These are phyloP conservation scores for Dalechampia spathulata DNA, from an alignment of 441 rosid species.

Conservation along the genomic window DNA sequence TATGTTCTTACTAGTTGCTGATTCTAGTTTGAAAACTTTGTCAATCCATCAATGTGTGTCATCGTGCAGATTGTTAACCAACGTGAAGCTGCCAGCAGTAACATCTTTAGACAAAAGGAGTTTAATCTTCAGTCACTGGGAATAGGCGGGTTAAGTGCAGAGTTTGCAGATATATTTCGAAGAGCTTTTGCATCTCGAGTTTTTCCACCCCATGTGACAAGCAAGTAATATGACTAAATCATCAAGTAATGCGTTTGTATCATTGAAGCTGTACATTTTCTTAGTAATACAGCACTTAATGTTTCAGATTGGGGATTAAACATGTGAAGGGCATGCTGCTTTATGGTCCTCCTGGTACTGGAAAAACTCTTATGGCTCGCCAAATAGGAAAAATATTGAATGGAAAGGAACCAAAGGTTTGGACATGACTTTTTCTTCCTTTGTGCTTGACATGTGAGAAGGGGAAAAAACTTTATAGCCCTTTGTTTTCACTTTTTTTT, in stretches of 20 bases:
- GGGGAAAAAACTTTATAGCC: not conserved
- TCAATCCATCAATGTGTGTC: conserved; percentile 13
- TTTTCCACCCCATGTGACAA: conserved; percentile 84
- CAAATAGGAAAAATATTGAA: conserved; percentile 99
- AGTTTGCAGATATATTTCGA: conserved; percentile 96
- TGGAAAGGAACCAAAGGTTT: conserved; percentile 97
- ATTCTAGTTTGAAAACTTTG: conserved; percentile 10
- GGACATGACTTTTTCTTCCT: conserved; percentile 3
- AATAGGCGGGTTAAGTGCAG: conserved; percentile 96
- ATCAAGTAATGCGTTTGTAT: conserved; percentile 15
- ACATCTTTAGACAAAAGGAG: conserved; percentile 87
- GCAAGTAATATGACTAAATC: conserved; percentile 45
- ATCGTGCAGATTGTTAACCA: conserved; percentile 78
- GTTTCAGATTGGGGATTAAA: conserved; percentile 87
- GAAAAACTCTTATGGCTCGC: conserved; percentile 97
- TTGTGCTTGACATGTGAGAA: conserved; percentile 3
- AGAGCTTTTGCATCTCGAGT: conserved; percentile 98
- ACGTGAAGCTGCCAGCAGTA: conserved; percentile 98
- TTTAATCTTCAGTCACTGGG: conserved; percentile 91
- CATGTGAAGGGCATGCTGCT: conserved; percentile 99
- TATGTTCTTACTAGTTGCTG: not conserved
- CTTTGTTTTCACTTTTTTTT: conserved; percentile 13
- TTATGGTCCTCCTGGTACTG: conserved; percentile 97
- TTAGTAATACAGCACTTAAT: conserved; percentile 22
- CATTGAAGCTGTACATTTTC: conserved; percentile 9